phyloP scores from a whole-genome alignment of 2,329 filamentous ascomycete genomes.

The Cercospora janseana region DNA sequence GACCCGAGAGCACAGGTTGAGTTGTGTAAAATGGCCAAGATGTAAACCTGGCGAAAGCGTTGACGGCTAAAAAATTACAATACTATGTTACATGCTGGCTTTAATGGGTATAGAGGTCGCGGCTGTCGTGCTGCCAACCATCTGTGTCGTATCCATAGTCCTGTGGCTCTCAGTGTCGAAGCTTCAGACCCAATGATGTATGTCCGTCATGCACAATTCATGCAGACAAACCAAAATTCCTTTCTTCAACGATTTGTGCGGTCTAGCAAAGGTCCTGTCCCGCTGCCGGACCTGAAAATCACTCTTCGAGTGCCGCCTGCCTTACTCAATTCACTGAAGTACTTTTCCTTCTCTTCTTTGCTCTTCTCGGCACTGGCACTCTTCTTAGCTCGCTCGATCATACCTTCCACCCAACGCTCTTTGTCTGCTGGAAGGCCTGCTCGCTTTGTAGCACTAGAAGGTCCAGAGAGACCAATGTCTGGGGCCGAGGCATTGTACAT shows the following conservation, averaged over 20 bases:
- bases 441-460: constrained; percentile 22
- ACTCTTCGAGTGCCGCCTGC: constrained; percentile 71
- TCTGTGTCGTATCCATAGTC: constrained; percentile 4
- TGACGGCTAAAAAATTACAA: too few relatives aligned
- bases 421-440: constrained; percentile 60
- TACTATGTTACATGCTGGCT: not conserved
- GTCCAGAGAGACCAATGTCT: constrained; percentile 25
- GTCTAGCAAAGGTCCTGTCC: constrained; percentile 1
- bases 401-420: constrained; percentile 75
- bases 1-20: too few relatives aligned
- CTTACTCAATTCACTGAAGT: constrained; percentile 69
- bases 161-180: constrained; percentile 9
- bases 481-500: constrained; percentile 1
- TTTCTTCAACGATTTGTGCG: constrained; percentile 2
- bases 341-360: constrained; percentile 35
- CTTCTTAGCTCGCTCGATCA: constrained; percentile 74
- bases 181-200: not conserved
- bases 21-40: too few relatives aligned
- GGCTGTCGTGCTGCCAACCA: not conserved
- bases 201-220: too few relatives aligned
- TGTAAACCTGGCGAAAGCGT: too few relatives aligned
- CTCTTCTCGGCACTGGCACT: constrained; percentile 53
- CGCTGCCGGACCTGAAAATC: constrained; percentile 51
- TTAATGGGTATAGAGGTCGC: not conserved
- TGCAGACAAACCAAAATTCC: too few relatives aligned